Conservation (phyloP, 768 basidiomycete genomes). For the Lentinula detonsa region DNA sequence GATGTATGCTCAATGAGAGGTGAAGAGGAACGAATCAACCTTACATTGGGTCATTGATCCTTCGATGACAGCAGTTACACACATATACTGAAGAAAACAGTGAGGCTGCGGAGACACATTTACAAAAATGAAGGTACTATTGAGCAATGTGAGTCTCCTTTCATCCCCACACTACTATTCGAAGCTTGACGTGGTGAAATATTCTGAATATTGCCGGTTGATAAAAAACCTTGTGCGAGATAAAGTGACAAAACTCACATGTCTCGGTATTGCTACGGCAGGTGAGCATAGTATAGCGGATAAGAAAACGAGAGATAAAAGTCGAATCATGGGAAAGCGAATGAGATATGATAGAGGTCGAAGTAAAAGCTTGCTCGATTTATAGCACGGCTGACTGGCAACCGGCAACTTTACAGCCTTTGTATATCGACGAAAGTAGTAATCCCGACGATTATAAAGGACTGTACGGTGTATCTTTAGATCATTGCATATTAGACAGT, state of each 20-base stretch:
- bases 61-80: slow-evolving; percentile 38
- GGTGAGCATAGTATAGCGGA: neutral
- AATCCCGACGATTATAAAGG: too few species aligned
- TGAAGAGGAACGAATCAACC: neutral
- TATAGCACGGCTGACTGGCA: too few species aligned
- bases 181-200: neutral
- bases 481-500: too few species aligned
- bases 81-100: slow-evolving; percentile 24
- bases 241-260: neutral
- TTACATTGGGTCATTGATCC: slow-evolving; percentile 28
- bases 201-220: neutral
- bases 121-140: neutral
- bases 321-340: neutral
- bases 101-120: neutral
- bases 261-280: neutral
- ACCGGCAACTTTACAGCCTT: too few species aligned
- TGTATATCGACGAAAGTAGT: too few species aligned
- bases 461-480: too few species aligned
- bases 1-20: neutral
- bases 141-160: neutral
- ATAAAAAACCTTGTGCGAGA: neutral
- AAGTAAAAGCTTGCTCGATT: too few species aligned
- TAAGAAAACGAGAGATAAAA: neutral
- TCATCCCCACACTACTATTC: neutral
- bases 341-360: too few species aligned